Percentiles rank a stretch among this genome's conserved stretches.
Conservation (phyloP, 352 stramenopile genomes). For the Phytophthora multivora region DNA sequence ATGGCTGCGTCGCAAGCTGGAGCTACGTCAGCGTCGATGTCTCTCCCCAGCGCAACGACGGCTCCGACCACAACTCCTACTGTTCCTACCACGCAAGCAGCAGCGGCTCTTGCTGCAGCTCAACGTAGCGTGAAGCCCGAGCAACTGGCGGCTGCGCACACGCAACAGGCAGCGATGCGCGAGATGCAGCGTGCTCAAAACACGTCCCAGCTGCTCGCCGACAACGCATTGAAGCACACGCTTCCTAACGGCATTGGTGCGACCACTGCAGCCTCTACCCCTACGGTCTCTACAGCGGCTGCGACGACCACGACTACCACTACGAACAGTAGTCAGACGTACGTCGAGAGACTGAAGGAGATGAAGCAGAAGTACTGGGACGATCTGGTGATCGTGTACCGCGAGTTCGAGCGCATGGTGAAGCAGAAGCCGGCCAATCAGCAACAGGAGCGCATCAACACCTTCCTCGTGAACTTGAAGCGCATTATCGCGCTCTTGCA, state of each 20-base stretch:
- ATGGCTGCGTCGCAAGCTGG: conserved; percentile 41
- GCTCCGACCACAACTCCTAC: conserved; percentile 47
- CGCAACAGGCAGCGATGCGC: conserved; percentile 67
- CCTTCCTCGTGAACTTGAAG: conserved; percentile 80
- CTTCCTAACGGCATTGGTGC: conserved; percentile 21
- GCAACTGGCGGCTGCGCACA: conserved; percentile 57
- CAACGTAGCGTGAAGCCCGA: conserved; percentile 62
- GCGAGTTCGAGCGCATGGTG: conserved; percentile 87
- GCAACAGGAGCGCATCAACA: conserved; percentile 84
- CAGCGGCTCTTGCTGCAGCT: conserved; percentile 28
- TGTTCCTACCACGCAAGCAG: conserved; percentile 30
- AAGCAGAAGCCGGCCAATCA: conserved; percentile 81
- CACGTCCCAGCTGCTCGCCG: conserved; percentile 45
- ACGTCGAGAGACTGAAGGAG: conserved; percentile 74
- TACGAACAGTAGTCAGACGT: conserved; percentile 44
- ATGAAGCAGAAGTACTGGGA: conserved; percentile 87
- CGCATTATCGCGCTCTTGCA: conserved; percentile 81
- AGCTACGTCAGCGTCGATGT: conserved; percentile 34
- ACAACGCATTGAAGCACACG: conserved; percentile 44
- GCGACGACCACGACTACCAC: conserved; percentile 26
- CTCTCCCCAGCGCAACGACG: conserved; percentile 43
- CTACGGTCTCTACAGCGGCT: conserved; percentile 10
- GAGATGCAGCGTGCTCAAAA: conserved; percentile 72
- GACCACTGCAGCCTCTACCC: conserved; percentile 8
- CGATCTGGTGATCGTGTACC: conserved; percentile 81